Evolutionary conservation across 148 eudicot genomes (phyloP).

Genomic region (Bassia scoparia): DNA sequence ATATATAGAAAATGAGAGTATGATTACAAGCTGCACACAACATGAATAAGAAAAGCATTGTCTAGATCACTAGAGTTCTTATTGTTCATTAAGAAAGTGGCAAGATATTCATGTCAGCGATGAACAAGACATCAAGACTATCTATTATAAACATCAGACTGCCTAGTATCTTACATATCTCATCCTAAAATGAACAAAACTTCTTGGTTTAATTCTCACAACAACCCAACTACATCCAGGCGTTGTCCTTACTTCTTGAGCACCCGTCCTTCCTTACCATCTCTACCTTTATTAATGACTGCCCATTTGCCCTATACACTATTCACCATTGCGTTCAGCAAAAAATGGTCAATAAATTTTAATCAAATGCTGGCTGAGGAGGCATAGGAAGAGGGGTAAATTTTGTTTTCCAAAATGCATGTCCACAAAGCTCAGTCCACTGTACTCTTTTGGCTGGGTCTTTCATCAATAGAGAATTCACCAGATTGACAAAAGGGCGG

Average conservation of each 20-base stretch:
- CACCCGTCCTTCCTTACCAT: background rate
- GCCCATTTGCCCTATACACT: background rate
- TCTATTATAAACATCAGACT: background rate
- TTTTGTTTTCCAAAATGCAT: slow-evolving; percentile 78
- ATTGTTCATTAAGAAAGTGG: background rate
- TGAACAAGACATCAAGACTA: background rate
- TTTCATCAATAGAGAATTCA: slow-evolving; percentile 85
- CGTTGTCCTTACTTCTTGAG: background rate
- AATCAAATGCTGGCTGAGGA: slow-evolving; percentile 78
- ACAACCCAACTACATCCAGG: background rate
- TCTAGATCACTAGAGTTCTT: background rate
- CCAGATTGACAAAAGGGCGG: slow-evolving; percentile 73
- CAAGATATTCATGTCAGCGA: background rate
- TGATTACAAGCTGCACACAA: background rate
- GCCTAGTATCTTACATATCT: background rate
- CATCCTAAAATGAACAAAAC: background rate
- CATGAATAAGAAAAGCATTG: background rate
- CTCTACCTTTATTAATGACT: background rate
- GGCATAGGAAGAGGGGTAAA: slow-evolving; percentile 51
- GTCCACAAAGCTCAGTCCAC: slow-evolving; percentile 82
- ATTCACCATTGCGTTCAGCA: slow-evolving; percentile 60
- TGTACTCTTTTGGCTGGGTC: slow-evolving; percentile 93
- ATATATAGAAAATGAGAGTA: background rate
- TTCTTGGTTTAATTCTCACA: background rate
- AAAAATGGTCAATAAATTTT: slow-evolving; percentile 56